Conservation (phyloP, 148 eudicot genomes). For the Rhododendron ferrugineum region DNA sequence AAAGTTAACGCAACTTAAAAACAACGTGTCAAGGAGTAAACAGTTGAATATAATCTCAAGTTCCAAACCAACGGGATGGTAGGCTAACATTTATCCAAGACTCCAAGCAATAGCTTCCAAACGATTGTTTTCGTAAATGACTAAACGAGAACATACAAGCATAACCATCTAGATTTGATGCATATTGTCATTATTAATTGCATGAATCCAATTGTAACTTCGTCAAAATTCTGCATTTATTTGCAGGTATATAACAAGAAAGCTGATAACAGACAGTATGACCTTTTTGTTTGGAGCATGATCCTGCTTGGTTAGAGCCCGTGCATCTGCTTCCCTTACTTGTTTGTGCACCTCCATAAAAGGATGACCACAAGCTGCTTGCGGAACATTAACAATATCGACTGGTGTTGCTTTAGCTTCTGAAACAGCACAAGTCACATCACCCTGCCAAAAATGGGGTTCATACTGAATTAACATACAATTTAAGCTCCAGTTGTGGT, state of each 20-base stretch:
- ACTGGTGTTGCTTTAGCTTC: neutral
- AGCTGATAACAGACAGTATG: neutral
- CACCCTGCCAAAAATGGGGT: conserved; percentile 3
- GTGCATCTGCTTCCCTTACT: conserved; percentile 7
- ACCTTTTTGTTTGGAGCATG: conserved; percentile 6
- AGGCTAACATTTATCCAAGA: neutral
- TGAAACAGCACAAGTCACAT: neutral
- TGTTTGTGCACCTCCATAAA: neutral
- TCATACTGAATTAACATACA: neutral
- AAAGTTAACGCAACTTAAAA: too few relatives aligned
- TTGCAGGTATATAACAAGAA: neutral
- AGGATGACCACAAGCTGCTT: conserved; percentile 3
- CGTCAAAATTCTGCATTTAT: neutral
- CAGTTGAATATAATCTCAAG: neutral
- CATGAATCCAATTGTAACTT: neutral
- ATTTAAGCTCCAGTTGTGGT: neutral
- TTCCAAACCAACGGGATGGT: neutral
- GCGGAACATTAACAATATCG: neutral
- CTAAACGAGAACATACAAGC: neutral
- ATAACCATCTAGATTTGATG: neutral
- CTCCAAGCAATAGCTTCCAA: neutral
- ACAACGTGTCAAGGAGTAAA: neutral
- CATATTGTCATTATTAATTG: neutral
- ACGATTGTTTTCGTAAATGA: neutral
- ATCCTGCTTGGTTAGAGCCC: neutral